Evolutionary conservation across 805 yeast genomes (phyloP), one percentile per base, ranked within the genome.

Genomic region (Teunomyces pallodes): DNA sequence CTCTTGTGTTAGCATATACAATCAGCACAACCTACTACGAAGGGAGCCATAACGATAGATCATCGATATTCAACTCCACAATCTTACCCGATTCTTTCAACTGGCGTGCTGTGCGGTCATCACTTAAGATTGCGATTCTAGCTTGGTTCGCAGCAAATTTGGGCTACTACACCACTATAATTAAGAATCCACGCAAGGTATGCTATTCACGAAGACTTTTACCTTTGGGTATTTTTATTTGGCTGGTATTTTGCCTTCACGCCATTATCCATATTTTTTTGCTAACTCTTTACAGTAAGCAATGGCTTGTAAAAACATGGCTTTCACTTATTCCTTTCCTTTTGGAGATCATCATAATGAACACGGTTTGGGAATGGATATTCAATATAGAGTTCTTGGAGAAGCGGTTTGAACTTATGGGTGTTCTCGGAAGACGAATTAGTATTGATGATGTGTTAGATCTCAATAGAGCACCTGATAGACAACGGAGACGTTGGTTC

Each of bases 311-410:
- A n/a, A 71, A 70, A 10, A 78, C 86, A 73, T 73, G 86, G 59
- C 63, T 76, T 0, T 67, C 71, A 28, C 66, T 79, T 4, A 56
- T 74, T 9, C 69, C 77, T 3, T 72, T 51, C 36, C 50, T 82
- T 36, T 56, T 80, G 5, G 77, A 79, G 42, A 70, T 82, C 12
- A 70, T 81, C 31, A 64, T 81, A 3, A 66, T 77, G 13, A 78
- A 83, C 1, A 69, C 80, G 20, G 72, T 82, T 1, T 84, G 87
- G 86, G 89, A 84, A 63, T 82, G 89, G 85, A 62, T 82, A 8
- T 78, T 71, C 55, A 75, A 81, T 39, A 80, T 83, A 36, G 76
- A 79, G 52, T 57, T 70, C 13, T 58, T 79, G 38, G 84, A 81
- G 51, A 70, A 74, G 51, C 63, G 73, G 29, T 61, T 69, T 27